Evolutionary conservation across 2,329 filamentous ascomycete genomes (phyloP), one percentile per base, ranked within the genome.

Genomic region (Graphilbum fragrans): DNA sequence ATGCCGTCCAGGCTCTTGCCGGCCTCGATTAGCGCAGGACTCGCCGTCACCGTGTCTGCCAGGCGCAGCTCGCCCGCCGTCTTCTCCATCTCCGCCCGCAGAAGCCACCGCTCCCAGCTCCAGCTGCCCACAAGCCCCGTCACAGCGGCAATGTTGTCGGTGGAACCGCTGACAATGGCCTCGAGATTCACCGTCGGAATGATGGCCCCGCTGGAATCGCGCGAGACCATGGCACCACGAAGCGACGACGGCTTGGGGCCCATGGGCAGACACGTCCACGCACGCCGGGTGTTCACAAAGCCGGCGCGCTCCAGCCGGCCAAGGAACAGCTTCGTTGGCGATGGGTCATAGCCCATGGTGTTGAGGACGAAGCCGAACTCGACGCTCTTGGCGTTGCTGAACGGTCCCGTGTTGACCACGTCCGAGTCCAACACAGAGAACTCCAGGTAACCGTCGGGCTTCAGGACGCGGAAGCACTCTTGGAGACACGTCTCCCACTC

Each of bases 41-140:
- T 64, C 10, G 70, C 57, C 31, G 65, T 69, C 23, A 70, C 68
- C 5, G 63, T 74, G 51, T 76, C 70, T 5, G 61, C 62, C 20
- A 77, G 65, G 11, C 72, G 60, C 46, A 71, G 59, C 55, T 86
- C 80, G 21, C 84, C 82, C 55, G 86, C 67, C 5, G 69, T 68
- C 59, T 74, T 92, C 66, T 95, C 88, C 63, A 81, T 74, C 64
- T 92, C 84, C 53, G 90, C 73, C 55, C 86, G 85, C 50, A 95
- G 65, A 59, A 96, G 74, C 92, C 92, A 98, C 58, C 86, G 83
- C 71, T 98, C 92, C 90, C 88, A 98, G 58, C 80, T 80, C 80
- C 87, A 92, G 21, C 82, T 80, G 5, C 86, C 92, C 1, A 90
- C 77, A 33, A 96, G 64, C 18, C 88, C 88, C 12, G 84, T 82